Evolutionary conservation across 2,329 filamentous ascomycete genomes (phyloP).

Genomic region (Akanthomyces uredinophilus): DNA sequence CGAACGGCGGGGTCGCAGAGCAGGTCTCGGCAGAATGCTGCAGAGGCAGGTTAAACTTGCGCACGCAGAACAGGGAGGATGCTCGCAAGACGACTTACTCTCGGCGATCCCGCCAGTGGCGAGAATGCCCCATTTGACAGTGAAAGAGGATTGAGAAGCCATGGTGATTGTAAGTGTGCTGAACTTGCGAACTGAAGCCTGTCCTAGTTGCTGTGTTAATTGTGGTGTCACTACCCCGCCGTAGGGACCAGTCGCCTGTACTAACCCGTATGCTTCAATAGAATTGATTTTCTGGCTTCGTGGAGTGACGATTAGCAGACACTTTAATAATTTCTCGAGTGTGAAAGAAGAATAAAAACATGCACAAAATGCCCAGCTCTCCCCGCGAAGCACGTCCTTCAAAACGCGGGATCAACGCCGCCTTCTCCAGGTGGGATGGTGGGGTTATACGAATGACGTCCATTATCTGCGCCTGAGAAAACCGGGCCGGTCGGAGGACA

Average conservation of each 20-base stretch:
- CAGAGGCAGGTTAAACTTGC: not conserved
- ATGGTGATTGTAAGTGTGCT: conserved; percentile 24
- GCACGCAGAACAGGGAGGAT: not conserved
- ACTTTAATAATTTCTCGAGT: not conserved
- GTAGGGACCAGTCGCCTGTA: not conserved
- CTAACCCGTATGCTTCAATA: not conserved
- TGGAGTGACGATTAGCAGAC: not conserved
- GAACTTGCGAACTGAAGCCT: not conserved
- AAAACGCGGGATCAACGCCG: not conserved
- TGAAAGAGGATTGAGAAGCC: conserved; percentile 38
- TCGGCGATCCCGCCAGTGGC: conserved; percentile 56
- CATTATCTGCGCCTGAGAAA: not conserved
- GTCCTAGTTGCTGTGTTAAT: not conserved
- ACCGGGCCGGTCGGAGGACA: not conserved
- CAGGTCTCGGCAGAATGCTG: conserved; percentile 71
- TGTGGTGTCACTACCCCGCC: not conserved
- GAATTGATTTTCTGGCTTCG: not conserved
- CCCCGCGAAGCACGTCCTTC: not conserved
- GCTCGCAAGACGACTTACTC: conserved; percentile 33
- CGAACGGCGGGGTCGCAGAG: conserved; percentile 67
- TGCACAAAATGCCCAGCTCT: not conserved
- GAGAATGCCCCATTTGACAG: conserved; percentile 55
- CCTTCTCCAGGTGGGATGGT: not conserved
- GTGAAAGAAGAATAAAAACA: not conserved
- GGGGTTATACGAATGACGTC: conserved; percentile 7